Conservation (phyloP, 2,329 filamentous ascomycete genomes). For the Colletotrichum cereale region DNA sequence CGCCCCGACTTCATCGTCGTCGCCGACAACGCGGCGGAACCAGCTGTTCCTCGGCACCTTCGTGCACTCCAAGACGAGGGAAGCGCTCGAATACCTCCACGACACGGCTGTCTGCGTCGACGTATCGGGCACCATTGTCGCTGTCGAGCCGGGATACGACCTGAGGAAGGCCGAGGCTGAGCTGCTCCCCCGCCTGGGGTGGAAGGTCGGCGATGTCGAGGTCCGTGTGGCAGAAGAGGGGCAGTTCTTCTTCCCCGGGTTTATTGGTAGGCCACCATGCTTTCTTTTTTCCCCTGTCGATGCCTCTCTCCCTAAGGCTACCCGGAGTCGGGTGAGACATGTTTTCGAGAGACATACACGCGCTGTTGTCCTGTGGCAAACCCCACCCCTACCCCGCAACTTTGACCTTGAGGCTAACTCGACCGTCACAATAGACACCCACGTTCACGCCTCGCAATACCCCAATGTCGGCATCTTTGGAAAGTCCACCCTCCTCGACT, state of each 20-base stretch:
- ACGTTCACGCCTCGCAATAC: conserved; percentile 95
- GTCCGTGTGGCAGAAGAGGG: conserved; percentile 56
- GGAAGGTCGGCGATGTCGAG: conserved; percentile 55
- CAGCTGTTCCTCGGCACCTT: conserved; percentile 68
- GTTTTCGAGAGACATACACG: not conserved
- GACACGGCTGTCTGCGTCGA: conserved; percentile 65
- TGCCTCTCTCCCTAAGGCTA: not conserved
- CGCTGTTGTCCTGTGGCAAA: not conserved
- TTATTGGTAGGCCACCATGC: conserved; percentile 70
- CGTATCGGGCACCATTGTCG: conserved; percentile 61
- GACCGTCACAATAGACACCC: conserved; percentile 76
- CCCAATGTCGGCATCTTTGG: conserved; percentile 95
- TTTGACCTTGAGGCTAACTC: conserved; percentile 1
- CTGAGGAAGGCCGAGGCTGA: conserved; percentile 48
- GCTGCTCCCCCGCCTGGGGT: conserved; percentile 59
- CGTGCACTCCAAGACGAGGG: conserved; percentile 63
- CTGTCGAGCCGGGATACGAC: conserved; percentile 55
- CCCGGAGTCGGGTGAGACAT: not conserved
- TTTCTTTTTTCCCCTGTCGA: not conserved
- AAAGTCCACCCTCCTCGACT: conserved; percentile 90
- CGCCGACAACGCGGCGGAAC: conserved; percentile 44
- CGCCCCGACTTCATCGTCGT: conserved; percentile 4
- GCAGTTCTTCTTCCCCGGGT: conserved; percentile 87
- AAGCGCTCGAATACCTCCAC: conserved; percentile 65
- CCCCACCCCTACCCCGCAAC: not conserved